Evolutionary conservation across 495 filamentous ascomycete genomes (phyloP).

Genomic region (Talaromyces trachyspermus): DNA sequence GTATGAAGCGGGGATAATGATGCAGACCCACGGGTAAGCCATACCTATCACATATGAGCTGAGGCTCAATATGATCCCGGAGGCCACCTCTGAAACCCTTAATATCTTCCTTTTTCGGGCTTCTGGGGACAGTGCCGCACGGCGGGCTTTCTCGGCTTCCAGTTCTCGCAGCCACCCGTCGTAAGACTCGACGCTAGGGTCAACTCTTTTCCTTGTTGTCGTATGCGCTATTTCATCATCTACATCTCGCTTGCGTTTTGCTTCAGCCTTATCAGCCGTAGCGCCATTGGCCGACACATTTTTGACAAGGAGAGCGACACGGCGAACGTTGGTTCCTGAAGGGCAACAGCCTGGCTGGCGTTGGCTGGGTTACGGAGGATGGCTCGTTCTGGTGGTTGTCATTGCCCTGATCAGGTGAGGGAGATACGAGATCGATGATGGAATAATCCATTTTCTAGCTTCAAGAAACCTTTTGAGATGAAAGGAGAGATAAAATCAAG

Average conservation of each 20-base stretch:
- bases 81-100: slow-evolving; percentile 1
- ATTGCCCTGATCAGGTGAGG: too few relatives aligned
- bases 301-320: neutral
- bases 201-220: slow-evolving; percentile 1
- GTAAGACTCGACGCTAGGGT: too few relatives aligned
- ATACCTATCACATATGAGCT: slow-evolving; percentile 1
- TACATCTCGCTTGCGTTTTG: slow-evolving; percentile 1
- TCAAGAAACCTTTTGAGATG: too few relatives aligned
- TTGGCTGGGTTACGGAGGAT: too few relatives aligned
- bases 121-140: slow-evolving; percentile 3
- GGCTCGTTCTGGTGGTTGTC: too few relatives aligned
- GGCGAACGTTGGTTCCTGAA: too few relatives aligned
- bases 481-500: too few relatives aligned
- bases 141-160: neutral
- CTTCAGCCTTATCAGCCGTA: neutral
- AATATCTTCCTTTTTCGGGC: slow-evolving; percentile 6
- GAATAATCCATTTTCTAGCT: too few relatives aligned
- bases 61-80: neutral
- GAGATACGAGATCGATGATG: too few relatives aligned
- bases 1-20: slow-evolving; percentile 5
- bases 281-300: neutral
- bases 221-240: slow-evolving; percentile 2
- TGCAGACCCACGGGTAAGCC: neutral
- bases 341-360: too few relatives aligned
- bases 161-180: too few relatives aligned